Evolutionary conservation across 352 stramenopile species (phyloP).

Genomic region (Phytophthora sp.): DNA sequence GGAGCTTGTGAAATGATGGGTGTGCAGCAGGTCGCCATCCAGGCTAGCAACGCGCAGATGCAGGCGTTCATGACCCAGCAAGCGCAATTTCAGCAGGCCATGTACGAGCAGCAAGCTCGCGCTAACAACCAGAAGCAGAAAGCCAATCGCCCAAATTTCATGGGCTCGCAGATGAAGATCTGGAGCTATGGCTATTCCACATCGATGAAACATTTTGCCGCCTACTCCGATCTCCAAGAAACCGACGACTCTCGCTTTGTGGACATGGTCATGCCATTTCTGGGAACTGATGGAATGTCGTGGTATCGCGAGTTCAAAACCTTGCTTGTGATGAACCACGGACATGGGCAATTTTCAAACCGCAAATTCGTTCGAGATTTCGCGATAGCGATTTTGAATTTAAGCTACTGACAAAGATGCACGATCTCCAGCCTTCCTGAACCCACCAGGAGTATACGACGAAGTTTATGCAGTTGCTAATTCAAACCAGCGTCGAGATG

Average conservation of each 20-base stretch:
- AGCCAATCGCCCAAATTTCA: background rate
- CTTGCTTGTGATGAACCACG: background rate
- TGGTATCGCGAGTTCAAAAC: conserved; percentile 6
- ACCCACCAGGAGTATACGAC: conserved; percentile 1
- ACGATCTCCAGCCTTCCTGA: too few species aligned
- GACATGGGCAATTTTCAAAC: background rate
- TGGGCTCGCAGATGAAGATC: background rate
- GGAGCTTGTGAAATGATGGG: background rate
- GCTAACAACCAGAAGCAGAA: background rate
- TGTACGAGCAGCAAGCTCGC: background rate
- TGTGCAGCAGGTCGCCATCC: background rate
- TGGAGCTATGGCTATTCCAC: conserved; percentile 3
- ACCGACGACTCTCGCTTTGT: background rate
- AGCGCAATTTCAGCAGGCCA: background rate
- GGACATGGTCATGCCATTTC: conserved; percentile 1
- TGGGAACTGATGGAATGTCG: background rate
- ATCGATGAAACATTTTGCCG: background rate
- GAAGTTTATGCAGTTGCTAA: conserved; percentile 1
- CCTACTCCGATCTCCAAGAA: background rate
- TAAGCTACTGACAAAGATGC: background rate
- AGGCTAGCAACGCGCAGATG: background rate
- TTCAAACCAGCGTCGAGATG: background rate
- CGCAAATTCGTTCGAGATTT: background rate
- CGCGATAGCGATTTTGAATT: conserved; percentile 1
- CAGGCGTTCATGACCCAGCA: background rate